A percentile compares a stretch with the other conserved stretches of the same genome.
These are phyloP conservation scores for Botryotinia globosa DNA, from an alignment of 2,329 filamentous ascomycete genomes.

Conservation along the genomic window DNA sequence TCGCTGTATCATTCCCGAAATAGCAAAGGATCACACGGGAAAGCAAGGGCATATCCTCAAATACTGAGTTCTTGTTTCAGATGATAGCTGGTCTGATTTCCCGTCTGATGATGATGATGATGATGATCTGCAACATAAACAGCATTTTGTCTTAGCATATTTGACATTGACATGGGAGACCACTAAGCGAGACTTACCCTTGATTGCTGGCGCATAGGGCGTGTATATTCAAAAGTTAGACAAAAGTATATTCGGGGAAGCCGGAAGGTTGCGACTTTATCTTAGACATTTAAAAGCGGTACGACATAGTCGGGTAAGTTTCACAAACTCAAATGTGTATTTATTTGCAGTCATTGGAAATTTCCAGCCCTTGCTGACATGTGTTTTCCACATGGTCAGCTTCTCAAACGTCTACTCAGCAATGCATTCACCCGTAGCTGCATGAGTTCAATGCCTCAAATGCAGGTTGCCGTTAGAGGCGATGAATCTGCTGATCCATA, in stretches of 20 bases:
- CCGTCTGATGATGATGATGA: constrained; percentile 13
- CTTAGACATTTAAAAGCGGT: constrained; percentile 6
- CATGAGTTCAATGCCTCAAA: constrained; percentile 1
- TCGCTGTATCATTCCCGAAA: background rate
- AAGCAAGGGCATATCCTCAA: constrained; percentile 6
- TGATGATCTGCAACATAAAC: constrained; percentile 10
- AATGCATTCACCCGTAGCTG: background rate
- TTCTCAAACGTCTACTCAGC: constrained; percentile 8
- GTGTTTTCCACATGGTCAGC: constrained; percentile 14
- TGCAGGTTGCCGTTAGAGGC: constrained; percentile 9
- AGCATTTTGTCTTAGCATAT: background rate
- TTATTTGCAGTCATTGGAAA: constrained; percentile 9
- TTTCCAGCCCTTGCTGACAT: constrained; percentile 4
- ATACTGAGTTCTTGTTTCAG: constrained; percentile 5
- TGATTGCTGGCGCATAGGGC: constrained; percentile 10
- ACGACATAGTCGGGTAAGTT: background rate
- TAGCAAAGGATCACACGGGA: background rate
- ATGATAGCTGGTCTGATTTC: background rate
- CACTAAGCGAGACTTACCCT: constrained; percentile 1
- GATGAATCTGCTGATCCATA: background rate
- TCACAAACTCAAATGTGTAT: background rate
- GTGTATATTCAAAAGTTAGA: constrained; percentile 16
- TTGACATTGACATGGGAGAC: background rate
- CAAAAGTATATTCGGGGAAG: constrained; percentile 15
- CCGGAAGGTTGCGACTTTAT: constrained; percentile 2